Conservation (phyloP, 1,139 yeast genomes). For the Nadsonia starkeyi-henricii region DNA sequence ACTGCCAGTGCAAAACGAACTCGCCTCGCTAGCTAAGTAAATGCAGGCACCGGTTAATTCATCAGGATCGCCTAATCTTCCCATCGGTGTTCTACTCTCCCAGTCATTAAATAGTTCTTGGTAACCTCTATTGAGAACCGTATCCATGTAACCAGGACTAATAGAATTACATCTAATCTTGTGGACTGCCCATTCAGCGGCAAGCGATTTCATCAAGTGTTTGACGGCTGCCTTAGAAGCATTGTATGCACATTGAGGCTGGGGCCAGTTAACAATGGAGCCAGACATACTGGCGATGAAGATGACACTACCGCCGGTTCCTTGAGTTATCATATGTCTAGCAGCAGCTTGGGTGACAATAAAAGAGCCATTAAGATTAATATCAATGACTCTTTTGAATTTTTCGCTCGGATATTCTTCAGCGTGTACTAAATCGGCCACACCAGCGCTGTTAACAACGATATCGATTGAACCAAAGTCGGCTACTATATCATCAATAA, state of each 20-base stretch:
- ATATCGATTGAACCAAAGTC: slow-evolving; percentile 52
- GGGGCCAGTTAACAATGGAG: slow-evolving; percentile 52
- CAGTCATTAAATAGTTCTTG: slow-evolving; percentile 35
- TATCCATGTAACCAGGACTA: slow-evolving; percentile 45
- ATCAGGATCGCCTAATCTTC: slow-evolving; percentile 51
- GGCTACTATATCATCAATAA: slow-evolving; percentile 37
- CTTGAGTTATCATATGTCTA: slow-evolving; percentile 49
- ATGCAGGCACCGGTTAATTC: slow-evolving; percentile 59
- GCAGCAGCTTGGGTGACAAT: slow-evolving; percentile 58
- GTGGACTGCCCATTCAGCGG: slow-evolving; percentile 46
- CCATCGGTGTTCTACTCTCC: slow-evolving; percentile 52
- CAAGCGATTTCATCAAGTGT: slow-evolving; percentile 39
- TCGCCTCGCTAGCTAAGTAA: slow-evolving; percentile 50
- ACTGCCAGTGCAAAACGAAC: slow-evolving; percentile 52
- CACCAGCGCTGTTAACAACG: slow-evolving; percentile 64
- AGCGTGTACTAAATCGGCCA: slow-evolving; percentile 69
- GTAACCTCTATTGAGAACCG: slow-evolving; percentile 41
- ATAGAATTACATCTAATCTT: slow-evolving; percentile 41
- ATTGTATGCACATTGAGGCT: slow-evolving; percentile 46
- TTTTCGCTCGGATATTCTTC: slow-evolving; percentile 66
- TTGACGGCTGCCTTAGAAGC: slow-evolving; percentile 51
- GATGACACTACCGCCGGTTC: slow-evolving; percentile 23
- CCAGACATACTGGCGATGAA: slow-evolving; percentile 56
- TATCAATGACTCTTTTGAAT: slow-evolving; percentile 62
- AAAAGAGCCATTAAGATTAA: slow-evolving; percentile 67